Base-by-base conservation (phyloP, 345 rosid species). In the Murraya koenigii region DNA sequence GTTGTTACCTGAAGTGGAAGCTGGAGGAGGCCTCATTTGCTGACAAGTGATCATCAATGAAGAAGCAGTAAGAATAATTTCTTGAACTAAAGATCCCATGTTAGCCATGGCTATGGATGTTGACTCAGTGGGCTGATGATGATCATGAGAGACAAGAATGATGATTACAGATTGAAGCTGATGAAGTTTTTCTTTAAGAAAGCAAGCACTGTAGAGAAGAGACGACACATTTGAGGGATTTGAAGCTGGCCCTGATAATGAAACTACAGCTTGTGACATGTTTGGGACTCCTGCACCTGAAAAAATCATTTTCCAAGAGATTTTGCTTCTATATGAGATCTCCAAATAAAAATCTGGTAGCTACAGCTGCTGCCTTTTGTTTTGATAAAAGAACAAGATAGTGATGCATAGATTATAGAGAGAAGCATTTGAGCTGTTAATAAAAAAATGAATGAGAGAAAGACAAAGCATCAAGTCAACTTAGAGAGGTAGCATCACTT, bases 41-140 rank as follows among this genome's bases (percentile, higher is more conserved):
- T 94, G 97, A 86, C 91, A 91, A 41, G 87, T 77, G 78, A 79
- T 79, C 85, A 90, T 60, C 84, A 93, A 85, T 1, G 98, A 87
- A 69, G 98, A 88, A 5, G 98, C 88, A 6, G 87, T 52, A 13
- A 83, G 75, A 47, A 91, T 88, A 68, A 93, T 86, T 58, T 91
- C 95, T 82, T 91, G 94, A 80, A 93, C 83, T 74, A 84, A 74
- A 71, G 84, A 81, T 33, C 77, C 81, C 63, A 91, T 80, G 84
- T 73, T 88, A 49, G 90, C 80, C 26, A 86, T 56, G 60, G 90
- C 88, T 22, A 80, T 33, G 7, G 93, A 86, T 59, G 85, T 80
- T 69, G 93, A 80, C 81, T 83, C 85, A 0, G 20, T 75, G n/a
- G 59, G 85, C n/a, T 81, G 89, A 23, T 38, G 55, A 25, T 73